Percentiles rank a stretch among this genome's conserved stretches.
These are phyloP conservation scores for Cercophora samala DNA, from an alignment of 495 filamentous ascomycete genomes.

Conservation along the genomic window DNA sequence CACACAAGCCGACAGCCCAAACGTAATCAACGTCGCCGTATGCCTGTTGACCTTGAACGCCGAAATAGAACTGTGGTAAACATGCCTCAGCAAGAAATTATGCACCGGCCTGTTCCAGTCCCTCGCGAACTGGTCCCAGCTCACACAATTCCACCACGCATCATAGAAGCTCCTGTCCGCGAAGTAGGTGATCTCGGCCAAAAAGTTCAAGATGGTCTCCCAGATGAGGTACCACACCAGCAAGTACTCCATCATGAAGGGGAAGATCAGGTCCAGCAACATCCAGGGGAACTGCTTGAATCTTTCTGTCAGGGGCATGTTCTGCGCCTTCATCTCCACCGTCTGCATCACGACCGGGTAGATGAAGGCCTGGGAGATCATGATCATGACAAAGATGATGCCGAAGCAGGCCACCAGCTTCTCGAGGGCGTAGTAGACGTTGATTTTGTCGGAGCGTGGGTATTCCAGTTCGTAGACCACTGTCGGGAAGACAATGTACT, in stretches of 20 bases:
- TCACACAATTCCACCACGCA: conserved; percentile 64
- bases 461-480: conserved; percentile 76
- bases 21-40: conserved; percentile 71
- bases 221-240: conserved; percentile 73
- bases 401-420: conserved; percentile 66
- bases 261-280: conserved; percentile 66
- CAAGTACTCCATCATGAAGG: conserved; percentile 72
- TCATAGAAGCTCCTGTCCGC: conserved; percentile 77
- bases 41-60: conserved; percentile 63
- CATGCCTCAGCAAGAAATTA: conserved; percentile 68
- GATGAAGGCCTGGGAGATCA: conserved; percentile 55
- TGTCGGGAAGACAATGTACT: conserved; percentile 69
- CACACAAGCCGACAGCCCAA: conserved; percentile 63
- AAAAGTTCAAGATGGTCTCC: conserved; percentile 73
- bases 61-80: conserved; percentile 71
- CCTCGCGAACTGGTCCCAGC: conserved; percentile 66
- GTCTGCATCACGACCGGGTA: conserved; percentile 65
- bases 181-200: conserved; percentile 69
- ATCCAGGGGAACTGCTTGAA: conserved; percentile 67
- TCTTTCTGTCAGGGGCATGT: conserved; percentile 55
- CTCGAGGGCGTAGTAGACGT: conserved; percentile 69
- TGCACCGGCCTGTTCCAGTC: conserved; percentile 74
- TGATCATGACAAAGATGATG: conserved; percentile 61
- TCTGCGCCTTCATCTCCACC: conserved; percentile 60
- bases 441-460: conserved; percentile 62